These are phyloP conservation scores for Magnolia changhungtana DNA, from an alignment of 164 flowering plant species.

Conservation along the genomic window DNA sequence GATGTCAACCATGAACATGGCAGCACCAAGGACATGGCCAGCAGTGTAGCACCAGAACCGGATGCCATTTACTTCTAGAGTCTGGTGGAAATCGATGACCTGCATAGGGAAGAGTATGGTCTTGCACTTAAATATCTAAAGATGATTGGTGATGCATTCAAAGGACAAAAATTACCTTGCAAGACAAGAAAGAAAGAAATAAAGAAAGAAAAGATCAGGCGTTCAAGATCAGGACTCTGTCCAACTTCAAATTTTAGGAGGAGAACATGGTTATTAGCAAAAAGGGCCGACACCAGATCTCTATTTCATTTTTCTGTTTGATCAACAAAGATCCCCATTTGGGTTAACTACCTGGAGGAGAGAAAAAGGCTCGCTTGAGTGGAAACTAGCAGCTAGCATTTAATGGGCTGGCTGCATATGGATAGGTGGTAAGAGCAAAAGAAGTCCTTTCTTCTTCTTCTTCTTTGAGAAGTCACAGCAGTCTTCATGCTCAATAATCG, in stretches of 20 bases:
- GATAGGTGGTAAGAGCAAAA: no score
- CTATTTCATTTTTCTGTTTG: no score
- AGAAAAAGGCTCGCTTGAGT: no score
- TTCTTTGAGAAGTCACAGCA: no score
- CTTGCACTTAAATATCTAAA: not conserved
- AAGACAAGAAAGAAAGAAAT: not conserved
- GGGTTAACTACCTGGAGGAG: no score
- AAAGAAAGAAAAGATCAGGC: not conserved
- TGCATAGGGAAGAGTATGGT: constrained; percentile 18
- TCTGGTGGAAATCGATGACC: constrained; percentile 98
- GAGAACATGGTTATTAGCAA: not conserved
- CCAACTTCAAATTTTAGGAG: not conserved
- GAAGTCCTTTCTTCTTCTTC: no score
- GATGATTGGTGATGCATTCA: not conserved
- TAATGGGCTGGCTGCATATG: no score
- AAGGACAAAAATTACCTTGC: no score
- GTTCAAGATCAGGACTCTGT: no score
- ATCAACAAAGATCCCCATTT: no score
- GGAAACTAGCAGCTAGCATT: no score
- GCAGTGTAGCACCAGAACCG: constrained; percentile 99
- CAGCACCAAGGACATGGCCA: constrained; percentile 99
- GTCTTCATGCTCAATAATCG: no score
- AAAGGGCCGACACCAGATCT: not conserved
- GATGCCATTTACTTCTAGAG: constrained; percentile 89
- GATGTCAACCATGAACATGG: constrained; percentile 99